These are phyloP conservation scores for Aspergillus japonicus DNA, from an alignment of 2,329 filamentous ascomycete species.

Conservation along the genomic window DNA sequence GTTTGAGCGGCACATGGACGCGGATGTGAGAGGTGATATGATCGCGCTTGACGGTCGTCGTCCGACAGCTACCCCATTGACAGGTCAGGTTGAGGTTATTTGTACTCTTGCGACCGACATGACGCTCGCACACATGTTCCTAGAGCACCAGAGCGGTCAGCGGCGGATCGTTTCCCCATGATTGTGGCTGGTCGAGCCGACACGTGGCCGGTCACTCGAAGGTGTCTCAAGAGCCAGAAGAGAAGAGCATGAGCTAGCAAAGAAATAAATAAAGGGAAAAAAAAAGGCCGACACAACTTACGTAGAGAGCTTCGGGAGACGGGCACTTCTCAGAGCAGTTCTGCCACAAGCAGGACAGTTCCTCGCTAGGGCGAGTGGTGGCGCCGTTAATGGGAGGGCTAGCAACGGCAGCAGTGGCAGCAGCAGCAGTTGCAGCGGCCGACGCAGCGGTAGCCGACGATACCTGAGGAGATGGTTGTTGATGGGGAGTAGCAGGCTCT, in stretches of 20 bases:
- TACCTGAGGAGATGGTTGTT: slow-evolving; percentile 23
- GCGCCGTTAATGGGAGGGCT: slow-evolving; percentile 31
- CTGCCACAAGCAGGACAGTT: slow-evolving; percentile 59
- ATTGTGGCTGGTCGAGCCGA: slow-evolving; percentile 2
- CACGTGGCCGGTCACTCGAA: slow-evolving; percentile 4
- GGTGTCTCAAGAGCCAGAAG: neutral
- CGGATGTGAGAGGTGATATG: slow-evolving; percentile 99
- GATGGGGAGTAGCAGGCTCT: slow-evolving; percentile 23
- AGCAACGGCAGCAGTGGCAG: slow-evolving; percentile 39
- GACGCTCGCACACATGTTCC: slow-evolving; percentile 97
- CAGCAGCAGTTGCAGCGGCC: slow-evolving; percentile 35
- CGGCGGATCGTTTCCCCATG: neutral
- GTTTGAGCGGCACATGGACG: slow-evolving; percentile 97
- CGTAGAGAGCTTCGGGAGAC: slow-evolving; percentile 62
- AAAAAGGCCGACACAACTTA: slow-evolving; percentile 37
- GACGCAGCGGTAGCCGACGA: slow-evolving; percentile 29
- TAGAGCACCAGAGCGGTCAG: slow-evolving; percentile 38
- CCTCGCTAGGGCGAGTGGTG: slow-evolving; percentile 32
- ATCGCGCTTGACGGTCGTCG: slow-evolving; percentile 96
- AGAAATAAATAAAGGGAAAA: slow-evolving; percentile 1
- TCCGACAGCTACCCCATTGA: slow-evolving; percentile 94
- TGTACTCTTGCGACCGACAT: slow-evolving; percentile 97
- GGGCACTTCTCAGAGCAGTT: slow-evolving; percentile 60
- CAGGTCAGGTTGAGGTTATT: slow-evolving; percentile 98
- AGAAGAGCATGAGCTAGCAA: too few relatives aligned